These are phyloP conservation scores for Mortierella sp. DNA, from an alignment of 371 early-diverging fungal species.

Conservation along the genomic window DNA sequence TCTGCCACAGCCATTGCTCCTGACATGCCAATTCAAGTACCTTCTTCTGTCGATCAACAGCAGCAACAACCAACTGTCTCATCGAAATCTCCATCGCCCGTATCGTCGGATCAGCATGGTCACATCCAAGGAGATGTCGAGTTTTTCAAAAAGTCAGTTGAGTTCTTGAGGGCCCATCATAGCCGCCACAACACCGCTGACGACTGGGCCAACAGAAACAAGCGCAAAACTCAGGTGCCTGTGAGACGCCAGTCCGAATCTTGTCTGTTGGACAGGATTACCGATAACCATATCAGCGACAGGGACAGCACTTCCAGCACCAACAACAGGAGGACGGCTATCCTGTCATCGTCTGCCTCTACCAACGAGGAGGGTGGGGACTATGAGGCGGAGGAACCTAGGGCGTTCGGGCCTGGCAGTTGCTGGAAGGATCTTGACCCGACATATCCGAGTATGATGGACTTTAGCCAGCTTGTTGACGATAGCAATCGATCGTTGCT, in stretches of 20 bases:
- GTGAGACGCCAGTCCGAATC: conserved; percentile 33
- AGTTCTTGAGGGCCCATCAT: conserved; percentile 42
- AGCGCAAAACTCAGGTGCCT: conserved; percentile 22
- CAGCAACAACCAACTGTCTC: neutral
- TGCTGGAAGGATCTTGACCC: conserved; percentile 29
- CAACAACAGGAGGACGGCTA: neutral
- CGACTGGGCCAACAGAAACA: conserved; percentile 40
- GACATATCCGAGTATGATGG: conserved; percentile 3
- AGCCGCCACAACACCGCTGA: conserved; percentile 22
- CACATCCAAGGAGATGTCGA: conserved; percentile 19
- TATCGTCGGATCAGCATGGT: neutral
- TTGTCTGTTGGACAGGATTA: conserved; percentile 14
- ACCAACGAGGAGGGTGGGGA: too few relatives aligned
- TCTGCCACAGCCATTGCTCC: neutral
- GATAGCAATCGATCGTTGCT: conserved; percentile 27
- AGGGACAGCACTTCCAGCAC: neutral
- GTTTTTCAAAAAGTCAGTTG: conserved; percentile 31
- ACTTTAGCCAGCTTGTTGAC: conserved; percentile 6
- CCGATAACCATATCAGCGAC: neutral
- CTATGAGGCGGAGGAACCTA: neutral
- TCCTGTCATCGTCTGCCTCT: neutral
- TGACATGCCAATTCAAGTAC: neutral
- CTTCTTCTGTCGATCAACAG: neutral
- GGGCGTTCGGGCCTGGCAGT: conserved; percentile 21
- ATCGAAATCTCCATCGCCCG: neutral